These are phyloP conservation scores for Verticillium dahliae DNA, from an alignment of 2,329 filamentous ascomycete species.

Conservation along the genomic window DNA sequence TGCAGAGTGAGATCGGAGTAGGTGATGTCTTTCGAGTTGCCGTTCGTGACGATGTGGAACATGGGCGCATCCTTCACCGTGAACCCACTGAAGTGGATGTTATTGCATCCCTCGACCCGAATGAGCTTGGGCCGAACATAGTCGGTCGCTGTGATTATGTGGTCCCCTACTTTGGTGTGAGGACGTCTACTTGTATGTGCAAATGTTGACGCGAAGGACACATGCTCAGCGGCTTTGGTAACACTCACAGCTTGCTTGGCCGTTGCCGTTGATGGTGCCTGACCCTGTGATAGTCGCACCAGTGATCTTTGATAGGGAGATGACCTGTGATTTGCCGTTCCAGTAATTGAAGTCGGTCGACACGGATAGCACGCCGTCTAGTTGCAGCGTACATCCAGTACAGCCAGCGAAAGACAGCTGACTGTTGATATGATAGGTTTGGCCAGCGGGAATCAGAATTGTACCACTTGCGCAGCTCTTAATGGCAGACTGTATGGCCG, in stretches of 20 bases:
- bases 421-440: slow-evolving; percentile 35
- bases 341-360: slow-evolving; percentile 31
- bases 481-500: slow-evolving; percentile 34
- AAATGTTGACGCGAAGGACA: too few species aligned
- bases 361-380: slow-evolving; percentile 35
- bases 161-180: slow-evolving; percentile 15
- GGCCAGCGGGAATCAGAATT: slow-evolving; percentile 32
- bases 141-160: slow-evolving; percentile 27
- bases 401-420: slow-evolving; percentile 33
- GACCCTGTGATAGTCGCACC: slow-evolving; percentile 29
- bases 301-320: slow-evolving; percentile 27
- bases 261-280: slow-evolving; percentile 39
- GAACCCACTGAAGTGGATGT: slow-evolving; percentile 29
- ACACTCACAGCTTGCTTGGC: slow-evolving; percentile 26
- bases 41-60: slow-evolving; percentile 33
- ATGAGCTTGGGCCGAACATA: slow-evolving; percentile 33
- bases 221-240: neutral
- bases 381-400: slow-evolving; percentile 34
- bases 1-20: slow-evolving; percentile 30
- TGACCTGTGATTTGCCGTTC: slow-evolving; percentile 30
- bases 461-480: slow-evolving; percentile 28
- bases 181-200: neutral
- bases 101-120: slow-evolving; percentile 27
- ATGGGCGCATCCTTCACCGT: slow-evolving; percentile 34
- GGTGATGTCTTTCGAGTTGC: slow-evolving; percentile 23